These are phyloP conservation scores for Chrysoporthe puriensis DNA, from an alignment of 2,329 filamentous ascomycete genomes.

Conservation along the genomic window DNA sequence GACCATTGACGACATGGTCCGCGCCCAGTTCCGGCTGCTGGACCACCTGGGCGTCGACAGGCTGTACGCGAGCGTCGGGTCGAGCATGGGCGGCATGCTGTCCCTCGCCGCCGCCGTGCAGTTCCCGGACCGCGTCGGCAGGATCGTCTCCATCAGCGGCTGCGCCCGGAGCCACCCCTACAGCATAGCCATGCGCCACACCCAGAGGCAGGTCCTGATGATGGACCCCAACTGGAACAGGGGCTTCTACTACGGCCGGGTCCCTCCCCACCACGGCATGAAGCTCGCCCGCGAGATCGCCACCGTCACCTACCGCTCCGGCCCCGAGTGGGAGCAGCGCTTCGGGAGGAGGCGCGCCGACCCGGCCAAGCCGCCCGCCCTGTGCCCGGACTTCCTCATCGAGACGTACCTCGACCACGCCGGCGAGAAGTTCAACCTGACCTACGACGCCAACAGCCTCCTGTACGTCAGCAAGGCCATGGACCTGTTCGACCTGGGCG, in stretches of 20 bases:
- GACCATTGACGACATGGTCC: conserved; percentile 96
- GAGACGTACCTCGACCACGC: conserved; percentile 98
- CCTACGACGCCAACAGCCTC: conserved; percentile 94
- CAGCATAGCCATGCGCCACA: conserved; percentile 98
- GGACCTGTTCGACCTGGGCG: conserved; percentile 93
- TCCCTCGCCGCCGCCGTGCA: conserved; percentile 84
- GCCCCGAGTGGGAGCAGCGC: conserved; percentile 95
- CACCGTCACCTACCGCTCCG: conserved; percentile 94
- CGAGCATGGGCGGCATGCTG: conserved; percentile 99
- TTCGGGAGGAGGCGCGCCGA: conserved; percentile 90
- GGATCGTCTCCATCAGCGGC: conserved; percentile 86
- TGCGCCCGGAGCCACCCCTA: conserved; percentile 96
- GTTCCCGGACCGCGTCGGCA: conserved; percentile 79
- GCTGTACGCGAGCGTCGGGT: conserved; percentile 90
- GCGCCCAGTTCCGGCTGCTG: conserved; percentile 88
- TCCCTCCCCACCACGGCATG: conserved; percentile 95
- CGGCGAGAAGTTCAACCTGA: conserved; percentile 96
- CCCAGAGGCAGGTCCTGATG: conserved; percentile 96
- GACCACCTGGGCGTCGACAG: conserved; percentile 76
- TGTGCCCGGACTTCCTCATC: conserved; percentile 97
- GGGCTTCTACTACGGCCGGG: conserved; percentile 86
- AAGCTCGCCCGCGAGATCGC: conserved; percentile 97
- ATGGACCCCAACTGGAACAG: conserved; percentile 98
- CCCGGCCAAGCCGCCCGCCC: conserved; percentile 79
- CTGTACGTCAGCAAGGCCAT: conserved; percentile 98